Evolutionary conservation across 139 green algal species (phyloP).

Genomic region (Chlamydomonas sp.): DNA sequence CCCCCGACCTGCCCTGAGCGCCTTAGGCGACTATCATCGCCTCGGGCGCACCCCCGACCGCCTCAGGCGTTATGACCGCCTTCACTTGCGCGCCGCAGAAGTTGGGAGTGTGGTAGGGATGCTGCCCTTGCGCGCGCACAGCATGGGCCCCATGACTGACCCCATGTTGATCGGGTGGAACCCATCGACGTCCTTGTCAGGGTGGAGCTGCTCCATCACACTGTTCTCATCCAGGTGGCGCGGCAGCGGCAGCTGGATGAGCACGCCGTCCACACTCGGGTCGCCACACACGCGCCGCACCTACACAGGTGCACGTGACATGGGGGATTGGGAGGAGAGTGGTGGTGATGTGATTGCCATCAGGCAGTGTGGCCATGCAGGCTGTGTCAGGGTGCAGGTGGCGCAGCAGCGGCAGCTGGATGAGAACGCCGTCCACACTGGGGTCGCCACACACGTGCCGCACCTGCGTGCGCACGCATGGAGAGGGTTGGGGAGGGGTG

Average conservation of each 20-base stretch:
- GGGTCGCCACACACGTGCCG: constrained; percentile 16
- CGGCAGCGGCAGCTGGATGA: constrained; percentile 85
- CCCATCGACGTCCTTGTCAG: constrained; percentile 90
- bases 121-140: neutral
- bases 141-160: constrained; percentile 14
- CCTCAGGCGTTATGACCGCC: too few species aligned
- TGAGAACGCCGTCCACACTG: constrained; percentile 85
- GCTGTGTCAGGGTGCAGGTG: constrained; percentile 67
- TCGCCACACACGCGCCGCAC: constrained; percentile 72
- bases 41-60: too few species aligned
- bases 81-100: too few species aligned
- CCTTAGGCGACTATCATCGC: too few species aligned
- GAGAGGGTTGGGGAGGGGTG: too few species aligned
- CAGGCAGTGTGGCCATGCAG: constrained; percentile 12
- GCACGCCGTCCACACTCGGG: constrained; percentile 72
- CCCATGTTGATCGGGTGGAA: constrained; percentile 93
- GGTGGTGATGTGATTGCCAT: neutral
- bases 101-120: too few species aligned
- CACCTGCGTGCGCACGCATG: constrained; percentile 10
- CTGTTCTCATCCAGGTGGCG: constrained; percentile 68
- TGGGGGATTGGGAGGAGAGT: constrained; percentile 22
- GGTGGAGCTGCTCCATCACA: constrained; percentile 41
- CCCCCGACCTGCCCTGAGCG: too few species aligned
- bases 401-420: constrained; percentile 78
- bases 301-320: constrained; percentile 43